Conservation (phyloP, 345 rosid species). For the Excoecaria agallocha region DNA sequence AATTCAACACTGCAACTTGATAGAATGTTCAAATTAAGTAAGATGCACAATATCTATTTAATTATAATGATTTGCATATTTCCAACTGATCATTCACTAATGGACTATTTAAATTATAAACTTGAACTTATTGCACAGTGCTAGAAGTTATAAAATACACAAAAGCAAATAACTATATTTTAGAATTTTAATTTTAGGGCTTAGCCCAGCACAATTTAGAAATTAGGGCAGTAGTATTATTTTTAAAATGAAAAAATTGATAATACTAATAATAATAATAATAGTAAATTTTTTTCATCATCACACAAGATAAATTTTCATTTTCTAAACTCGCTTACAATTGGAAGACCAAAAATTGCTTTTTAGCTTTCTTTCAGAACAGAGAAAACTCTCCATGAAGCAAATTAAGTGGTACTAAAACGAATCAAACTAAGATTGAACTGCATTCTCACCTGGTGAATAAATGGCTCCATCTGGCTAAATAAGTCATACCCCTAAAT, state of each 20-base stretch:
- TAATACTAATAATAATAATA: background rate
- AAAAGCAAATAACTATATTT: too few species aligned
- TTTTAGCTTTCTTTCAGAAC: too few species aligned
- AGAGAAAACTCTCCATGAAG: background rate
- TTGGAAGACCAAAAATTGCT: background rate
- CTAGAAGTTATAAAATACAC: too few species aligned
- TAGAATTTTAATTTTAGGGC: too few species aligned
- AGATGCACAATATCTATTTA: background rate
- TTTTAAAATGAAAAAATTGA: too few species aligned
- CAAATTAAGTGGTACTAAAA: background rate
- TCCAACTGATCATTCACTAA: background rate
- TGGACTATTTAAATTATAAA: background rate
- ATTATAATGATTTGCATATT: background rate
- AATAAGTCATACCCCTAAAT: constrained; percentile 70
- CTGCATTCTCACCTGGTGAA: constrained; percentile 61
- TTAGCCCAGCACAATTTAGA: too few species aligned
- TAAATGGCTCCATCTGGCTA: constrained; percentile 74
- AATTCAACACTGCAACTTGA: background rate
- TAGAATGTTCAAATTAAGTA: background rate
- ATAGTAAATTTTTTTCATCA: background rate
- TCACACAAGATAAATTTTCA: background rate
- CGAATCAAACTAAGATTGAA: background rate
- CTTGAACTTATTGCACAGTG: background rate
- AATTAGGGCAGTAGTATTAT: too few species aligned
- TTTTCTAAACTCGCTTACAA: background rate